phyloP scores from a whole-genome alignment of 73 alveolate genomes.

The Tetrahymena elliotti region DNA sequence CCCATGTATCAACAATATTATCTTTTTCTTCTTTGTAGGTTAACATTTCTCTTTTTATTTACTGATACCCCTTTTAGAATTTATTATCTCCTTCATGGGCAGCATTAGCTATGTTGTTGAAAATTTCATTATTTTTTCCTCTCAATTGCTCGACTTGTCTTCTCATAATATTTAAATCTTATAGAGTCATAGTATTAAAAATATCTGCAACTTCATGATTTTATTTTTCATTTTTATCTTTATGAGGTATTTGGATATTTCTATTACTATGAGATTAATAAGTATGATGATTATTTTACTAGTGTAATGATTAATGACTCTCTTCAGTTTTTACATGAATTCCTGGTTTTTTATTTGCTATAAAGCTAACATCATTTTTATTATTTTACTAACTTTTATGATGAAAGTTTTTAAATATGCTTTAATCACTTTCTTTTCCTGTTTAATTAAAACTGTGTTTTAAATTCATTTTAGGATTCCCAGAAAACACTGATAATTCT shows the following conservation, averaged over 20 bases:
- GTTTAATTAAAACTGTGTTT: no score
- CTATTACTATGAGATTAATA: not conserved
- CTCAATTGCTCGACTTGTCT: not conserved
- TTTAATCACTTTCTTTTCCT: not conserved
- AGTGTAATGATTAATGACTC: not conserved
- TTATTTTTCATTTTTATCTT: not conserved
- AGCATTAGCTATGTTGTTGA: not conserved
- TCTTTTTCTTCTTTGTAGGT: not conserved
- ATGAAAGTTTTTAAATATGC: no score
- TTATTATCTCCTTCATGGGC: not conserved
- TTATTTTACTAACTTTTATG: no score
- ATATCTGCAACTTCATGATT: not conserved
- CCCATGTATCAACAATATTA: not conserved
- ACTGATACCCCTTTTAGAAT: not conserved
- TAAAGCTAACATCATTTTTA: not conserved
- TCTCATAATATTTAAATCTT: not conserved
- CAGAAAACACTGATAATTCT: not conserved
- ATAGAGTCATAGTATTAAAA: not conserved
- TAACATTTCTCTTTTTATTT: not conserved
- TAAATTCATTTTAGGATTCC: no score
- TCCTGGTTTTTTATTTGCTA: not conserved
- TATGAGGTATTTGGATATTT: not conserved
- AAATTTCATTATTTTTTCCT: not conserved
- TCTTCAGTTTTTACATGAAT: not conserved
- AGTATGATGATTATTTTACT: not conserved